These are phyloP conservation scores for Zygoascus sp. DNA, from an alignment of 1,139 yeast genomes.

Conservation along the genomic window DNA sequence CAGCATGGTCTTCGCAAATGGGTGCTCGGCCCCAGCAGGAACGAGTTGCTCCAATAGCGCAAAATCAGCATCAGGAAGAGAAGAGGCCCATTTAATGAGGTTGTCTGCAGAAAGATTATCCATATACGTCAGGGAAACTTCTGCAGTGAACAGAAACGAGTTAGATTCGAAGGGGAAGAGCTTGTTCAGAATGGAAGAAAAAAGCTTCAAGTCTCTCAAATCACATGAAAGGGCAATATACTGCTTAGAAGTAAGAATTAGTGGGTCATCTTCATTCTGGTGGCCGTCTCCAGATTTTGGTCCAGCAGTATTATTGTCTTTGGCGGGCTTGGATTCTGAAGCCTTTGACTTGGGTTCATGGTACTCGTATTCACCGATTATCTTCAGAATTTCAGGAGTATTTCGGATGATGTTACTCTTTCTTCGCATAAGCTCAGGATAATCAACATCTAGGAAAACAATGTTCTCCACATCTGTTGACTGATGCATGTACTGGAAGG, in stretches of 20 bases:
- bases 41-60: constrained; percentile 66
- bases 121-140: constrained; percentile 82
- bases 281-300: background rate
- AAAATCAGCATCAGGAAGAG: constrained; percentile 53
- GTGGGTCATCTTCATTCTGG: background rate
- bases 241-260: constrained; percentile 36
- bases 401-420: constrained; percentile 50
- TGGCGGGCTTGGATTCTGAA: background rate
- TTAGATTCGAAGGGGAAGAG: constrained; percentile 33
- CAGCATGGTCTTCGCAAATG: constrained; percentile 73
- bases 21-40: constrained; percentile 58
- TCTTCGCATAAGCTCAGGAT: constrained; percentile 58
- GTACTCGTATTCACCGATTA: constrained; percentile 40
- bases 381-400: constrained; percentile 44
- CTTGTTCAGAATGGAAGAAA: constrained; percentile 39
- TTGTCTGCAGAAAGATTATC: constrained; percentile 61
- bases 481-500: constrained; percentile 57
- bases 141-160: constrained; percentile 65
- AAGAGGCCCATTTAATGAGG: constrained; percentile 50
- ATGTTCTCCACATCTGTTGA: constrained; percentile 33
- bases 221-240: constrained; percentile 72
- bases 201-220: constrained; percentile 47
- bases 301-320: background rate
- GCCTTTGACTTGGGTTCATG: background rate
- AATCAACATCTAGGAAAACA: constrained; percentile 67